phyloP scores from a whole-genome alignment of 306 rosid species.

The Citrullus amarus region DNA sequence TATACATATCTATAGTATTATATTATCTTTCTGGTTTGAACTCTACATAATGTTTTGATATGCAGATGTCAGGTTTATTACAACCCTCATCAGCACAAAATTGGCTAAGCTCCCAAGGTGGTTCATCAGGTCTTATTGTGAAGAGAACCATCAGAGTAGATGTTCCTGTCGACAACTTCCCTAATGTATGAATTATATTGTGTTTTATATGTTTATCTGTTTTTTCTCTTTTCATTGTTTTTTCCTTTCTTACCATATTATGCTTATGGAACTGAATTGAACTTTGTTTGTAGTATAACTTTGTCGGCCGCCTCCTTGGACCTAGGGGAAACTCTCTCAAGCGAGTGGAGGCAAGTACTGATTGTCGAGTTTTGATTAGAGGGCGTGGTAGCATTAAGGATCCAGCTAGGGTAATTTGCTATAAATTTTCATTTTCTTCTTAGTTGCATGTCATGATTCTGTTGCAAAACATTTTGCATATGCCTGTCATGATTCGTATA shows the following conservation, averaged over 20 bases:
- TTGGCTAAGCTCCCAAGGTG: constrained; percentile 69
- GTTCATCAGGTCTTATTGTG: constrained; percentile 78
- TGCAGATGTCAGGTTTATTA: constrained; percentile 71
- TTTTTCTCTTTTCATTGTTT: not conserved
- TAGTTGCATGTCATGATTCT: not conserved
- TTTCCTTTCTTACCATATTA: not conserved
- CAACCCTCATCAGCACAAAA: constrained; percentile 59
- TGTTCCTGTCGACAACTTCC: constrained; percentile 71
- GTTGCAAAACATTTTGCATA: not conserved
- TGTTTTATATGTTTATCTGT: not conserved
- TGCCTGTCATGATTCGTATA: not conserved
- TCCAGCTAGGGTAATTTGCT: constrained; percentile 58
- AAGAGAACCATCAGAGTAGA: constrained; percentile 92
- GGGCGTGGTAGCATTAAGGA: constrained; percentile 99
- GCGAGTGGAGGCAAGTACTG: constrained; percentile 92
- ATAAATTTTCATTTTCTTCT: not conserved
- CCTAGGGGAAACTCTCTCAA: constrained; percentile 98
- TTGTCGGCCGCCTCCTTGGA: constrained; percentile 96
- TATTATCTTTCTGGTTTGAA: constrained; percentile 19
- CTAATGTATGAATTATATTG: constrained; percentile 40
- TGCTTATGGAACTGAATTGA: constrained; percentile 20
- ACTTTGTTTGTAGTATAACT: constrained; percentile 59
- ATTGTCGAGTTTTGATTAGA: constrained; percentile 93
- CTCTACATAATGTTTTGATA: constrained; percentile 15
- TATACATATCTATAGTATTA: not conserved